Base-by-base conservation (phyloP, 768 basidiomycete species). In the Xanthoconium purpureum region DNA sequence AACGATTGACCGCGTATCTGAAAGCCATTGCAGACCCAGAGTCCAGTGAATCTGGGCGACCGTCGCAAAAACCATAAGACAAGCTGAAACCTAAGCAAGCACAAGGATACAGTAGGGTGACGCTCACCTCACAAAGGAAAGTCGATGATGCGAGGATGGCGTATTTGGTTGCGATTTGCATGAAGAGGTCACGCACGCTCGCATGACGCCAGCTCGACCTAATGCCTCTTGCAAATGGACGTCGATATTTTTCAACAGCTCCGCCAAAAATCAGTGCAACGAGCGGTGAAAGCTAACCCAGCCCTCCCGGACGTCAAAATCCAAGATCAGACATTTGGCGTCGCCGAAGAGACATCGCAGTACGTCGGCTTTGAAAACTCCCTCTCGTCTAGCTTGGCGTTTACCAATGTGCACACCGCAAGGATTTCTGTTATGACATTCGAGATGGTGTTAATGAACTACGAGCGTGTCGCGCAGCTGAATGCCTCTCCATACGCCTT, bases 21-120 rank as follows among this genome's bases (percentile, higher is more conserved):
- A 66, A 94, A 91, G 5, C 97, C 97, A 63, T 99, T 99, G 52
- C 96, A 89, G 9, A 97, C 95, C 97, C 97, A 99, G 5, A 98
- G 79, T 0, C 94, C 94, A 89, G 28, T 94, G 85, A 48, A 98
- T 93, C 69, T 98, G 97, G 0, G 95, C 94, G 44, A 96, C 87
- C 87, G 95, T 93, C 1, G 87, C 83, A 29, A 94, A 77, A 6
- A 92, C 93, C 94, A 51, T 20, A 11, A 53, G 6, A n/a, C 32
- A 15, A 32, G 28, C 7, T 33, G 56, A 20, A 57, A 45, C 53
- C 42, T 36, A 11, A 11, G 35, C 9, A n/a, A 42, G 17, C 50
- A 52, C 33, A n/a, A 47, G 17, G 30, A 37, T 11, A 20, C 20
- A 36, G 28, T 5, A n/a, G n/a, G n/a, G n/a, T n/a, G 15, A 50